Conservation (phyloP, 2,329 filamentous ascomycete genomes). For the Fusarium floridanum region DNA sequence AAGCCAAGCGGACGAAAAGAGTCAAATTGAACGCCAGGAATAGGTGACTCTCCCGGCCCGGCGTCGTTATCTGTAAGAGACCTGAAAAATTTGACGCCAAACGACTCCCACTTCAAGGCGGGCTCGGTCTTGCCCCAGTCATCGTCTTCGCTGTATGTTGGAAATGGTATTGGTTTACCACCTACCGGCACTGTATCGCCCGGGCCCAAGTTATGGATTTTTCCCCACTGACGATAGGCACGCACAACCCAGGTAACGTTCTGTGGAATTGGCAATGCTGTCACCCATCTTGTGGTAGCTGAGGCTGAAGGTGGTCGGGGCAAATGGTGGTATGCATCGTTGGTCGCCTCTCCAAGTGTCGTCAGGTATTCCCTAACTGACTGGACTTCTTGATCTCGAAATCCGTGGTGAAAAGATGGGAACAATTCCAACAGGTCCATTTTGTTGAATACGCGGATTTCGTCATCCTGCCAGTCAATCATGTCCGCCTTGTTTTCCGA, state of each 20-base stretch:
- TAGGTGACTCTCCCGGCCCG: not conserved
- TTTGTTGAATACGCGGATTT: not conserved
- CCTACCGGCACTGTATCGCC: not conserved
- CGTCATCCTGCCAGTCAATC: not conserved
- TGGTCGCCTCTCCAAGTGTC: not conserved
- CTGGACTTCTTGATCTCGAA: not conserved
- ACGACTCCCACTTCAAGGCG: not conserved
- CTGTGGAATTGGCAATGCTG: not conserved
- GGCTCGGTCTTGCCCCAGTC: not conserved
- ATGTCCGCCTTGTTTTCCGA: not conserved
- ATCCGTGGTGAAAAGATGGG: not conserved
- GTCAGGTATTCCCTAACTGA: not conserved
- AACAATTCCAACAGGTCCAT: not conserved
- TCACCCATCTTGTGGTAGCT: not conserved
- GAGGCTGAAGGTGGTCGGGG: not conserved
- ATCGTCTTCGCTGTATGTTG: not conserved
- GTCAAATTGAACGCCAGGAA: conserved; percentile 26
- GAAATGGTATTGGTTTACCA: not conserved
- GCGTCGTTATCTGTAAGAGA: not conserved
- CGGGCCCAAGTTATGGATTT: not conserved
- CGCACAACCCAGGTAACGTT: not conserved
- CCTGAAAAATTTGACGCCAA: not conserved
- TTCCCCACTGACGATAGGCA: not conserved
- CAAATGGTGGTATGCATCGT: not conserved
- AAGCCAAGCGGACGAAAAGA: conserved; percentile 33